Conservation (phyloP, 1,284 basidiomycete genomes). For the Papiliotrema fonsecae region DNA sequence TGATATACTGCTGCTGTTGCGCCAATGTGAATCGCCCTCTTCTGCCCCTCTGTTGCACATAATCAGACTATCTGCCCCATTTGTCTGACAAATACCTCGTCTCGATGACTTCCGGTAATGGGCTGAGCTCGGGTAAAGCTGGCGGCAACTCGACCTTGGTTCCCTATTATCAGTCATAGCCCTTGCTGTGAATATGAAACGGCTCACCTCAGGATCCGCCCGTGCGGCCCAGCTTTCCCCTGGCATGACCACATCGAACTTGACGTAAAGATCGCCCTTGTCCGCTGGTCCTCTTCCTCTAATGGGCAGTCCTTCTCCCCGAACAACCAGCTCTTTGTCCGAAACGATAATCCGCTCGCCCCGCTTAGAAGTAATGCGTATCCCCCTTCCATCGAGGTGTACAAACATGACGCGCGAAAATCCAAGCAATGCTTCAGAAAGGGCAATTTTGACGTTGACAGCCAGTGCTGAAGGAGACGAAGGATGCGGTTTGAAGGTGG, state of each 20-base stretch:
- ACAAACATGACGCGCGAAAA: constrained; percentile 80
- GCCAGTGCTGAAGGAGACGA: constrained; percentile 26
- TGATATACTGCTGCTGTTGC: neutral
- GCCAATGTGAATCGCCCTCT: neutral
- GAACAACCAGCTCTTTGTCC: constrained; percentile 65
- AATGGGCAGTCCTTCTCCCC: constrained; percentile 80
- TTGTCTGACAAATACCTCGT: constrained; percentile 8
- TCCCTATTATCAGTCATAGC: neutral
- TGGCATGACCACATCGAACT: constrained; percentile 75
- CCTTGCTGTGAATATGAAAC: neutral
- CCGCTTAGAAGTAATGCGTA: constrained; percentile 65
- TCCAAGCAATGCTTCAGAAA: constrained; percentile 88
- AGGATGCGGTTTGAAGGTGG: constrained; percentile 56
- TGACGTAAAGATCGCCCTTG: constrained; percentile 75
- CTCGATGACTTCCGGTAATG: constrained; percentile 13
- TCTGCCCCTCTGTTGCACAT: neutral
- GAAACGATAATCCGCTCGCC: constrained; percentile 68
- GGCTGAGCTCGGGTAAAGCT: constrained; percentile 20
- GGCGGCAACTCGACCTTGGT: constrained; percentile 18
- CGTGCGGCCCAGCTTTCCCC: constrained; percentile 36
- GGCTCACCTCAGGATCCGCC: constrained; percentile 16
- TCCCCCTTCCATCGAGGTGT: constrained; percentile 83
- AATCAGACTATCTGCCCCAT: neutral
- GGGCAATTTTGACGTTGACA: constrained; percentile 56
- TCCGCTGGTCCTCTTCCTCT: constrained; percentile 57